Conservation (phyloP, 169 alveolate species). For the Cryptosporidium viatorum region DNA sequence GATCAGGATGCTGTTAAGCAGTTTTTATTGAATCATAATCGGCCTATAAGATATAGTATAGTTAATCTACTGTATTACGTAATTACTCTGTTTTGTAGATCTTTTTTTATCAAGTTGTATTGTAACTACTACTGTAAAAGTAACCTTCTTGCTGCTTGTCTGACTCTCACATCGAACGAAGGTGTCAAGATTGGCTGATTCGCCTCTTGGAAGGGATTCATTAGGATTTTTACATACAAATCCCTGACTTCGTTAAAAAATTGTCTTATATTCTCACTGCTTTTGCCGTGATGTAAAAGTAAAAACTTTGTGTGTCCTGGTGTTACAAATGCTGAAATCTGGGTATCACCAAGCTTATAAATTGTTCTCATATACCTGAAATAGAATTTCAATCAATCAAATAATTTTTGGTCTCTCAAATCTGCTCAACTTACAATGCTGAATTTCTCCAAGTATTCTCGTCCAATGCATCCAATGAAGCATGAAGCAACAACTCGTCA, state of each 20-base stretch:
- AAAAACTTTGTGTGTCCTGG: constrained; percentile 71
- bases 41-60: constrained; percentile 22
- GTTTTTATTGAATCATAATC: background rate
- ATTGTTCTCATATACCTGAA: constrained; percentile 64
- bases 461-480: constrained; percentile 69
- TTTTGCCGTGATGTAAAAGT: constrained; percentile 54
- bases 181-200: constrained; percentile 72
- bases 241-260: constrained; percentile 68
- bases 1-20: constrained; percentile 68
- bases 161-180: constrained; percentile 63
- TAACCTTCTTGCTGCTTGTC: constrained; percentile 72
- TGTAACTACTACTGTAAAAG: background rate
- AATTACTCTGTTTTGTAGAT: constrained; percentile 14
- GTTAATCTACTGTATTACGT: constrained; percentile 20
- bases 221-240: constrained; percentile 48
- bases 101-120: background rate
- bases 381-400: background rate
- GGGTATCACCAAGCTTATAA: constrained; percentile 59
- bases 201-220: constrained; percentile 73
- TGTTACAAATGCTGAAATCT: constrained; percentile 66
- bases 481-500: constrained; percentile 53
- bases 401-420: background rate
- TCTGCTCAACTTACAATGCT: constrained; percentile 48
- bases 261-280: constrained; percentile 57
- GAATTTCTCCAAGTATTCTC: constrained; percentile 69